A percentile compares a stretch with the other conserved stretches of the same genome.
phyloP scores from a whole-genome alignment of 83 land plant genomes.

The Larix sibirica region DNA sequence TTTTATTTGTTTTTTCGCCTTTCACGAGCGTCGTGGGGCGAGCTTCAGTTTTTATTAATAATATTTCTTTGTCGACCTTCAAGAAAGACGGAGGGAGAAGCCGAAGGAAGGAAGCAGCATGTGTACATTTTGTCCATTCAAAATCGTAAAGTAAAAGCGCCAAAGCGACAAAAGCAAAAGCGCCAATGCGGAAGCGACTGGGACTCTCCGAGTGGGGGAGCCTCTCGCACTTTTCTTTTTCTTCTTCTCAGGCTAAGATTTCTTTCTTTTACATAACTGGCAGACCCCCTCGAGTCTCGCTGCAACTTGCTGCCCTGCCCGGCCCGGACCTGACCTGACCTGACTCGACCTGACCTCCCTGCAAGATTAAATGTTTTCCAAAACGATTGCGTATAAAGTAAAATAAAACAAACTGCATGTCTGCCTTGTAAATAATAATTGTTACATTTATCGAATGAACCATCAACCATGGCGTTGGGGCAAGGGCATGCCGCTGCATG shows the following conservation, averaged over 20 bases:
- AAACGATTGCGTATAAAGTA: too few species aligned
- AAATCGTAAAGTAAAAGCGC: not conserved
- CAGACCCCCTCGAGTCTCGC: conserved; percentile 7
- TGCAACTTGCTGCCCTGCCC: not conserved
- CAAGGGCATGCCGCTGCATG: not conserved
- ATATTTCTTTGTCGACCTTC: too few species aligned
- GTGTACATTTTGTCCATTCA: not conserved
- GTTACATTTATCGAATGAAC: not conserved
- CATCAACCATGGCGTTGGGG: not conserved
- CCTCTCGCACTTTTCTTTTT: not conserved
- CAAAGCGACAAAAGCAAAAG: conserved; percentile 11
- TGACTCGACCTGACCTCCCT: too few species aligned
- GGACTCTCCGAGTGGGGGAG: too few species aligned
- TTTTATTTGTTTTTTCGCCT: not conserved
- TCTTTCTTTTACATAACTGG: not conserved
- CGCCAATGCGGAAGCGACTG: too few species aligned
- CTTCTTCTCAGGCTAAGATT: not conserved
- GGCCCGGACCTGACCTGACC: too few species aligned
- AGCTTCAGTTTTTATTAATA: not conserved
- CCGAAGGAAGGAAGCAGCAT: not conserved
- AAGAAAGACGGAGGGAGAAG: too few species aligned
- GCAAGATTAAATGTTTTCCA: too few species aligned
- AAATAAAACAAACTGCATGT: too few species aligned
- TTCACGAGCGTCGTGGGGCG: not conserved
- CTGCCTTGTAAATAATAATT: not conserved